Evolutionary conservation across 2,329 filamentous ascomycete genomes (phyloP).

Genomic region (Colletotrichum eremochloae): DNA sequence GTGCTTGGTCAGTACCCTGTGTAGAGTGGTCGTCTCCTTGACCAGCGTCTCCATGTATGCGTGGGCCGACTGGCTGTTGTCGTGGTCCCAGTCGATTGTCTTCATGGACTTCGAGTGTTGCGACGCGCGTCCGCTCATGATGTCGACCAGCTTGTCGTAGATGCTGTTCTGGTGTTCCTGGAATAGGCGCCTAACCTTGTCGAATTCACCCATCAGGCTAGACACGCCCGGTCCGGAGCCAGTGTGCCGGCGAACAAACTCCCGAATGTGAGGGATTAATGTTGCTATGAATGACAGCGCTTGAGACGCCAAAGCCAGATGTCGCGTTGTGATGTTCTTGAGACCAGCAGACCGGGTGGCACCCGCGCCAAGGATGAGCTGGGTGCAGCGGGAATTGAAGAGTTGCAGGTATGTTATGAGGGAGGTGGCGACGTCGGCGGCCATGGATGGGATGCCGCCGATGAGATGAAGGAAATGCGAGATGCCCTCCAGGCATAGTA

Average conservation of each 20-base stretch:
- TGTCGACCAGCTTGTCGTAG: constrained; percentile 92
- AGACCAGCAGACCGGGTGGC: constrained; percentile 90
- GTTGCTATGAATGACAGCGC: constrained; percentile 89
- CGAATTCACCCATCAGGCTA: constrained; percentile 83
- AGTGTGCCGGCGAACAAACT: constrained; percentile 86
- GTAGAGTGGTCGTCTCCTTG: constrained; percentile 87
- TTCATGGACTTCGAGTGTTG: constrained; percentile 82
- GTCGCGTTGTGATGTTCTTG: constrained; percentile 96
- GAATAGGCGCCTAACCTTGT: constrained; percentile 84
- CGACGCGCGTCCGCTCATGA: constrained; percentile 84
- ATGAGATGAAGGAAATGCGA: constrained; percentile 87
- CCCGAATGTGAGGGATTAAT: constrained; percentile 88
- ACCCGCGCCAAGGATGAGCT: constrained; percentile 94
- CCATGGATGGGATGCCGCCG: constrained; percentile 89
- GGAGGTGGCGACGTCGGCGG: constrained; percentile 81
- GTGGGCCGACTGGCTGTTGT: constrained; percentile 62
- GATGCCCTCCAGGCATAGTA: constrained; percentile 84
- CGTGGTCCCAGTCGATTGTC: constrained; percentile 79
- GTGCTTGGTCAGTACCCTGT: constrained; percentile 86
- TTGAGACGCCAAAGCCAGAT: constrained; percentile 92
- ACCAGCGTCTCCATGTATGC: constrained; percentile 88
- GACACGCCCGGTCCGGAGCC: constrained; percentile 66
- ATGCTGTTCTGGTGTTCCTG: constrained; percentile 93
- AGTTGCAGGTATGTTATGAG: constrained; percentile 89
- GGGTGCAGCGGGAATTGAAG: constrained; percentile 96